phyloP scores from a whole-genome alignment of 257 asterid species.

The Solanum dulcamara region DNA sequence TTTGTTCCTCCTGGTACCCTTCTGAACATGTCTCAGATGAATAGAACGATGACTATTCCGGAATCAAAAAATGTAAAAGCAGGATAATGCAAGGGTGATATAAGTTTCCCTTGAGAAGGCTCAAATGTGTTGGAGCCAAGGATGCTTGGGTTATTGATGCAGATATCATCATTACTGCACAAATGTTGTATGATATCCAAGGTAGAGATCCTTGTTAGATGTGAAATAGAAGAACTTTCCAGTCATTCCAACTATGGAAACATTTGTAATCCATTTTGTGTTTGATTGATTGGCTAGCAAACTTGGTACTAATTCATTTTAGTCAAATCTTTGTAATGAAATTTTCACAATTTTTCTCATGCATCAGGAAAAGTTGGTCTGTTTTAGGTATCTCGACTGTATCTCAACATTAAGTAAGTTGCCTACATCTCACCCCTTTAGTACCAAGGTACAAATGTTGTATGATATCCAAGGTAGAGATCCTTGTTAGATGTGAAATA shows the following conservation, averaged over 20 bases:
- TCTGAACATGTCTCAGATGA: not conserved
- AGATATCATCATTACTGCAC: not conserved
- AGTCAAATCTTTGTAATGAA: not conserved
- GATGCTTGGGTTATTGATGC: not conserved
- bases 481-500: not conserved
- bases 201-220: not conserved
- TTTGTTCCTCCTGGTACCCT: conserved; percentile 11
- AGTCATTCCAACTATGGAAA: not conserved
- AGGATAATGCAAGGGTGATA: not conserved
- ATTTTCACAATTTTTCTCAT: not conserved
- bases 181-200: not conserved
- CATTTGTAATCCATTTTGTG: not conserved
- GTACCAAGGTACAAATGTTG: not conserved
- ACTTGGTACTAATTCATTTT: not conserved
- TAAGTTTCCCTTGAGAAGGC: not conserved
- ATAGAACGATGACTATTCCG: not conserved
- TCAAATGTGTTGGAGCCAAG: not conserved
- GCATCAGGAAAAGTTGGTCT: not conserved
- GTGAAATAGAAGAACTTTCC: not conserved
- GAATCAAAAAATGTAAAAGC: not conserved
- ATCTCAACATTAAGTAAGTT: no score
- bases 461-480: not conserved
- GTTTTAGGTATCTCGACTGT: not conserved
- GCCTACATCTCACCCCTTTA: no score
- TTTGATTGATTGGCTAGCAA: not conserved